Evolutionary conservation across 2,329 filamentous ascomycete genomes (phyloP).

Genomic region (Bipolaris oryzae): DNA sequence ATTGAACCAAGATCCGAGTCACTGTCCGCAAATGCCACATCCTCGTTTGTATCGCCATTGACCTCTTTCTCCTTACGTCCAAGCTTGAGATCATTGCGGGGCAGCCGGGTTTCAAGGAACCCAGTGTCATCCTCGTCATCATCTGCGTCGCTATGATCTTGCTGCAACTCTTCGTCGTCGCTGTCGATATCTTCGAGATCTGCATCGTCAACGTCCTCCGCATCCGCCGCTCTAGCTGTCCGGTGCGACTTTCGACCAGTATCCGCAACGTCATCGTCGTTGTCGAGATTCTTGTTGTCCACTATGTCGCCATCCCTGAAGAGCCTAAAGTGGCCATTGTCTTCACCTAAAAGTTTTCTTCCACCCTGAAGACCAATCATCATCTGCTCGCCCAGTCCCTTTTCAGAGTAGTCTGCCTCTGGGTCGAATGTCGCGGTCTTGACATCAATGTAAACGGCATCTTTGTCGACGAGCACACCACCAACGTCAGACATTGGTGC

Average conservation of each 20-base stretch:
- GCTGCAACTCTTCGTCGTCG: slow-evolving; percentile 61
- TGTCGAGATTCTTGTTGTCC: slow-evolving; percentile 54
- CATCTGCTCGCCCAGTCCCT: slow-evolving; percentile 93
- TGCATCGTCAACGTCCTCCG: slow-evolving; percentile 59
- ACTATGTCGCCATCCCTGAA: slow-evolving; percentile 80
- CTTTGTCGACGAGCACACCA: slow-evolving; percentile 93
- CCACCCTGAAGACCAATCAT: slow-evolving; percentile 88
- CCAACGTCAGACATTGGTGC: slow-evolving; percentile 98
- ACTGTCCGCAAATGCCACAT: slow-evolving; percentile 91
- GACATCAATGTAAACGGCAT: slow-evolving; percentile 88
- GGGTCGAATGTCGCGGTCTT: slow-evolving; percentile 73
- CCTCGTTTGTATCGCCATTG: slow-evolving; percentile 57
- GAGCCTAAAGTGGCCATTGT: slow-evolving; percentile 79
- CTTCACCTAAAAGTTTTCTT: slow-evolving; percentile 79
- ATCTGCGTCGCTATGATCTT: slow-evolving; percentile 54
- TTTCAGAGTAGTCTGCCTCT: slow-evolving; percentile 69
- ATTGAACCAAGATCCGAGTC: slow-evolving; percentile 95
- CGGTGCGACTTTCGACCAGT: slow-evolving; percentile 61
- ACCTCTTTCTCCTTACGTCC: slow-evolving; percentile 37
- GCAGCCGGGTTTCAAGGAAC: slow-evolving; percentile 48
- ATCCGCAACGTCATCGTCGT: slow-evolving; percentile 64
- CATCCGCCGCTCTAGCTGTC: slow-evolving; percentile 55
- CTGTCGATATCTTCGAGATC: slow-evolving; percentile 56
- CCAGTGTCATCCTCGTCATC: slow-evolving; percentile 60
- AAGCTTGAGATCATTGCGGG: slow-evolving; percentile 45